Evolutionary conservation across 108 stramenopile genomes (phyloP), one percentile per base, ranked within the genome.

Genomic region (Skeletonema marinoi): DNA sequence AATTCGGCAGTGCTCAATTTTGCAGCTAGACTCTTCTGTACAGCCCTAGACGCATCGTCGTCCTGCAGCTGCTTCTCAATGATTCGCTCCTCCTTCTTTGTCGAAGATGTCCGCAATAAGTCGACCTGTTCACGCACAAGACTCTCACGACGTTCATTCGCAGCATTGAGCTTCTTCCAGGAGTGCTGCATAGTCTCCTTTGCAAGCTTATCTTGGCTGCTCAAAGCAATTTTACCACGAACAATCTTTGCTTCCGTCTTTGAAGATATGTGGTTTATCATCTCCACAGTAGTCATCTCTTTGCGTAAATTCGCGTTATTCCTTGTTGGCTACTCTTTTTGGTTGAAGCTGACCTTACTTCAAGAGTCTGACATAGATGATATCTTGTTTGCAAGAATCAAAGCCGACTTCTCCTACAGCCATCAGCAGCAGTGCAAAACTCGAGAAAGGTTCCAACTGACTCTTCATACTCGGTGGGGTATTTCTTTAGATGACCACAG

Each of bases 401-500:
- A 64, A 64, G 63, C 21, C 63, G 38, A 38, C 38, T 19, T 39
- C 36, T 64, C 29, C 39, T 64, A 56, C 25, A n/a, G 0, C 21
- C 25, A 21, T 21, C 54, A 11, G 54, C 9, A 56, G 54, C 54
- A 10, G 33, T 74, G 77, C 82, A 83, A 50, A 36, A 54, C 33
- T 33, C 35, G 12, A 83, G 21, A 70, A 83, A 80, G 1, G 48
- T 29, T n/a, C 42, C 31, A 17, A 76, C 33, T 19, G 32, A 31
- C 4, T 17, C 30, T 11, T 73, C 63, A 69, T 94, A 94, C 44
- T 82, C 75, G 14, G 73, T 35, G 11, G 82, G 83, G 87, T 92
- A 86, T 32, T 85, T 70, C 60, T 68, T 58, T 1, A 94, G 42
- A 80, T 94, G 93, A 39, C 76, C 60, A 60, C 89, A 90, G 73